A percentile compares a stretch with the other conserved stretches of the same genome.
Evolutionary conservation across 2,329 filamentous ascomycete species (phyloP).

Genomic region (Colletotrichum cordylinicola): DNA sequence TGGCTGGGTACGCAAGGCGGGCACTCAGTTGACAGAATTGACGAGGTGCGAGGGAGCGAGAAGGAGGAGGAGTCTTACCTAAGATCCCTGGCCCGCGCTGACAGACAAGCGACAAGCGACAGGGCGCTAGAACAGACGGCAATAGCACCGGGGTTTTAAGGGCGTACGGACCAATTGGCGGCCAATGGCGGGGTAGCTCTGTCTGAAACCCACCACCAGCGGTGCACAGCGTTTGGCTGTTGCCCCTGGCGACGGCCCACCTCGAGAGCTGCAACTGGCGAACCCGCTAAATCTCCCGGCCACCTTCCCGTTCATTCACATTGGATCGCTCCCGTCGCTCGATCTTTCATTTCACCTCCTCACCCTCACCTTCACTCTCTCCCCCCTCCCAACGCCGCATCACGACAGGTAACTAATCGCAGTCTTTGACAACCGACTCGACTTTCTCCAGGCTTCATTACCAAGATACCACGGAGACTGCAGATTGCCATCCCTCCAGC

Average conservation of each 20-base stretch:
- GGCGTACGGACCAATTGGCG: background rate
- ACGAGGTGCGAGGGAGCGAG: background rate
- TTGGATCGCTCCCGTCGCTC: background rate
- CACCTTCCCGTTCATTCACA: background rate
- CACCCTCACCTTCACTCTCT: background rate
- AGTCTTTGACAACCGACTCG: slow-evolving; percentile 15
- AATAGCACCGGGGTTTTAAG: background rate
- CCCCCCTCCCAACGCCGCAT: background rate
- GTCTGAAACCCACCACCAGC: slow-evolving; percentile 17
- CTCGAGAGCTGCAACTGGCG: background rate
- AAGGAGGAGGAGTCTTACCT: background rate
- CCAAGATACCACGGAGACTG: slow-evolving; percentile 11
- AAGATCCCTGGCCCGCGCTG: background rate
- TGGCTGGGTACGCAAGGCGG: background rate
- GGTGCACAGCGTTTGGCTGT: background rate
- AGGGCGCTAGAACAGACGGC: background rate
- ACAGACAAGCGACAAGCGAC: background rate
- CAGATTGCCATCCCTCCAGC: background rate
- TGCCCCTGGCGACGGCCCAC: slow-evolving; percentile 18
- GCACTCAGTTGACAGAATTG: background rate
- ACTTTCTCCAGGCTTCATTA: background rate
- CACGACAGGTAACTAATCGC: slow-evolving; percentile 6
- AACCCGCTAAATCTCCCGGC: background rate
- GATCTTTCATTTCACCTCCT: background rate
- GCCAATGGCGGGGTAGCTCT: slow-evolving; percentile 14